phyloP scores from a whole-genome alignment of 1,284 basidiomycete species.

The Apiotrichum akiyoshidainum region DNA sequence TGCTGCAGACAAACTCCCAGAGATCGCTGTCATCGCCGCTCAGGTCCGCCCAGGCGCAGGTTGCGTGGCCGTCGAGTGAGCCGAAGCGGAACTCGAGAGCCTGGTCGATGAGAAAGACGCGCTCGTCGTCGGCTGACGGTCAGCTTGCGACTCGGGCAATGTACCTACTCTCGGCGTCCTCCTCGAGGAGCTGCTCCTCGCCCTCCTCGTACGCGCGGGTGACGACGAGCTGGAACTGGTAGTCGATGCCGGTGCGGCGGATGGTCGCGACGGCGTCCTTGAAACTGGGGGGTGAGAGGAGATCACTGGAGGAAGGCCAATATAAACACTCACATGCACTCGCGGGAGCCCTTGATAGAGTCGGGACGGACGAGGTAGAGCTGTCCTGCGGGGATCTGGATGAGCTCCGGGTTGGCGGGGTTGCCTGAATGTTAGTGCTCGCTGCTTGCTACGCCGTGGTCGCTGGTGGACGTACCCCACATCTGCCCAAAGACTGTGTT shows the following conservation, averaged over 20 bases:
- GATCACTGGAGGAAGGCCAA: not conserved
- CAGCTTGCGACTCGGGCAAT: not conserved
- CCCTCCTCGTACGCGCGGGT: conserved; percentile 94
- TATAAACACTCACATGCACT: conserved; percentile 81
- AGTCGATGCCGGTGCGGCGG: conserved; percentile 73
- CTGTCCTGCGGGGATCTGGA: conserved; percentile 89
- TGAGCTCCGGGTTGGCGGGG: conserved; percentile 80
- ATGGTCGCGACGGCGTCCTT: conserved; percentile 94
- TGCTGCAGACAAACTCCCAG: conserved; percentile 52
- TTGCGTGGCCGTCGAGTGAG: conserved; percentile 72
- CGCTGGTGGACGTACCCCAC: conserved; percentile 68
- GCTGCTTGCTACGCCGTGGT: not conserved
- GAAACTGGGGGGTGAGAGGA: conserved; percentile 61
- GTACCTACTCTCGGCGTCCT: conserved; percentile 86
- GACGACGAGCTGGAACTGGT: conserved; percentile 93
- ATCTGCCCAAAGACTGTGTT: conserved; percentile 80
- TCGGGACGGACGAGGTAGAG: conserved; percentile 88
- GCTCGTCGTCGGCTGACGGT: conserved; percentile 75
- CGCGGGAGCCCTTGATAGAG: conserved; percentile 82
- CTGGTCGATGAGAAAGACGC: conserved; percentile 84
- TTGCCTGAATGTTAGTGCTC: conserved; percentile 39
- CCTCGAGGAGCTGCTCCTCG: conserved; percentile 87
- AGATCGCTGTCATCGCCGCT: conserved; percentile 51
- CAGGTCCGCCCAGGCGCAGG: conserved; percentile 85
- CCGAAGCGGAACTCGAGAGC: conserved; percentile 78